Percentiles rank a stretch among this genome's conserved stretches.
phyloP scores from a whole-genome alignment of 345 rosid species.

The Salix purpurea region DNA sequence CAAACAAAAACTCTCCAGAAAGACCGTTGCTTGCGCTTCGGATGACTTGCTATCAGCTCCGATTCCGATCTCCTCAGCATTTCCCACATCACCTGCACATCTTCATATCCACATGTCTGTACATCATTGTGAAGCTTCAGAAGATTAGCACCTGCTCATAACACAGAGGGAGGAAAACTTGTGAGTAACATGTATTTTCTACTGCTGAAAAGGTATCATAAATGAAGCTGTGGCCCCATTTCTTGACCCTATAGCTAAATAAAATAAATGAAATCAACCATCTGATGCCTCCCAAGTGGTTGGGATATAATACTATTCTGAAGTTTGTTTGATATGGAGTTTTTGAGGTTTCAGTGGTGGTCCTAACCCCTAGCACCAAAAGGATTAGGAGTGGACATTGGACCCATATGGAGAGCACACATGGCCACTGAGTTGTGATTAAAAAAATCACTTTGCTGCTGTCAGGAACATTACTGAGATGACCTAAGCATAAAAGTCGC shows the following conservation, averaged over 20 bases:
- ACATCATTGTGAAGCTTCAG: constrained; percentile 62
- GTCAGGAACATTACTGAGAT: constrained; percentile 12
- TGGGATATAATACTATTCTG: background rate
- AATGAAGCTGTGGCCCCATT: background rate
- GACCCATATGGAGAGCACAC: background rate
- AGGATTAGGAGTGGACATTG: background rate
- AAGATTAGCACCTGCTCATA: constrained; percentile 41
- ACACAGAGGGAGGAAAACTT: background rate
- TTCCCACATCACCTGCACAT: constrained; percentile 76
- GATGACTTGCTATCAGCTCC: constrained; percentile 24
- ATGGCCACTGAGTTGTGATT: background rate
- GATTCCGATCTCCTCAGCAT: constrained; percentile 52
- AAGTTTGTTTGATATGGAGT: background rate
- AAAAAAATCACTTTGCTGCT: constrained; percentile 1
- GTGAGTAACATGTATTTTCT: background rate
- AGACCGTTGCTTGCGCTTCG: constrained; percentile 45
- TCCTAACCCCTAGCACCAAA: background rate
- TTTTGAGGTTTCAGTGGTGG: background rate
- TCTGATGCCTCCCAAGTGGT: background rate
- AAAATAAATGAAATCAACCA: background rate
- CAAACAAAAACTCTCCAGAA: constrained; percentile 53
- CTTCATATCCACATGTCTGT: constrained; percentile 60
- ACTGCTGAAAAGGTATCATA: background rate
- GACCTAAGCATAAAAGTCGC: constrained; percentile 14
- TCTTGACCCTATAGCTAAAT: background rate